Conservation (phyloP, 2,329 filamentous ascomycete species). For the Apiospora marii region DNA sequence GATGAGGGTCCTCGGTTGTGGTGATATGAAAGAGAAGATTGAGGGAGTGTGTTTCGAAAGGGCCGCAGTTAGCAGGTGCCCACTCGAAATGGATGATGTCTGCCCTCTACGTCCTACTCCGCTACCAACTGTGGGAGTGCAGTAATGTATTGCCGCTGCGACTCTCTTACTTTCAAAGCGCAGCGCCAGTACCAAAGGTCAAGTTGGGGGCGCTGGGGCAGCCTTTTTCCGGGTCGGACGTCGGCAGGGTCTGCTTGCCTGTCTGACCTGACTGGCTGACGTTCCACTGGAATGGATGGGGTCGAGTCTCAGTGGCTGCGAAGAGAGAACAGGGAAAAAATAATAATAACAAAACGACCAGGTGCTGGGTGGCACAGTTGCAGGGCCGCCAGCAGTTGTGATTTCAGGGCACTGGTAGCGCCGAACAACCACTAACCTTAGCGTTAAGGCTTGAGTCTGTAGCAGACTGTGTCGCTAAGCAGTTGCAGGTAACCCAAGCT, state of each 20-base stretch:
- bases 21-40: conserved; percentile 22
- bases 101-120: conserved; percentile 22
- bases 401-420: conserved; percentile 23
- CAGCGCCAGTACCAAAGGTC: conserved; percentile 1
- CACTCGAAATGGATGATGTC: conserved; percentile 24
- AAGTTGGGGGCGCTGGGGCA: conserved; percentile 12
- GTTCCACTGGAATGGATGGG: conserved; percentile 16
- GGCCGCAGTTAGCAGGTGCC: conserved; percentile 21
- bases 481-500: background rate
- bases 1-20: conserved; percentile 21
- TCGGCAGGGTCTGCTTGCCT: conserved; percentile 15
- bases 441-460: background rate
- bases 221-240: conserved; percentile 21
- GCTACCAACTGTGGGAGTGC: conserved; percentile 20
- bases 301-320: conserved; percentile 15
- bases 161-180: conserved; percentile 11
- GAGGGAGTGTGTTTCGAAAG: conserved; percentile 22
- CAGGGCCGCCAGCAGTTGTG: conserved; percentile 16
- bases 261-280: conserved; percentile 12
- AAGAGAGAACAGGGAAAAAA: background rate
- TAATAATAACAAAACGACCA: background rate
- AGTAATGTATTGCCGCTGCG: conserved; percentile 12
- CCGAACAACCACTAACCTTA: background rate
- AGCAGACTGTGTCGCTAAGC: background rate
- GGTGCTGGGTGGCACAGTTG: conserved; percentile 6